These are phyloP conservation scores for Melaleuca quinquenervia DNA, from an alignment of 345 rosid species.

Conservation along the genomic window DNA sequence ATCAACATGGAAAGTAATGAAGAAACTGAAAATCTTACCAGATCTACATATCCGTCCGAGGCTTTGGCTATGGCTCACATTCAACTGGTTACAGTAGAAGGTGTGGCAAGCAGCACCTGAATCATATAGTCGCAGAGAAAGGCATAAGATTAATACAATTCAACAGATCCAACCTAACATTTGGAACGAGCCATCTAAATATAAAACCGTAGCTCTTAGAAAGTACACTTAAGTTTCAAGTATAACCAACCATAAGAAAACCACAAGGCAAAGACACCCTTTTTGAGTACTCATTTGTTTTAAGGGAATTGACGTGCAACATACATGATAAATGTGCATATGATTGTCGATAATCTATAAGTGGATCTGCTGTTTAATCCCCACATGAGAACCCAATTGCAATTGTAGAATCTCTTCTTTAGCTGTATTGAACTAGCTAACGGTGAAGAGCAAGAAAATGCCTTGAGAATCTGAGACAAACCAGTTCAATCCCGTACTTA, in stretches of 20 bases:
- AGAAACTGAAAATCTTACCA: conserved; percentile 33
- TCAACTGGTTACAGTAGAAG: conserved; percentile 61
- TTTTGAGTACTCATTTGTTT: not conserved
- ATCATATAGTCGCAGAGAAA: not conserved
- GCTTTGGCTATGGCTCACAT: conserved; percentile 82
- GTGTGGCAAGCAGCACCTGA: conserved; percentile 84
- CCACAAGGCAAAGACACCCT: not conserved
- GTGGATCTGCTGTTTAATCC: not conserved
- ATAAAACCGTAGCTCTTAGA: not conserved
- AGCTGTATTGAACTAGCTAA: not conserved
- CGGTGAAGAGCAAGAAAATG: not conserved
- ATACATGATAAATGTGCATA: not conserved
- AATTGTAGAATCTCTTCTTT: not conserved
- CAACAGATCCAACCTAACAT: not conserved
- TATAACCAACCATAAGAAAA: not conserved
- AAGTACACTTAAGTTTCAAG: not conserved
- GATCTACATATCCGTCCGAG: conserved; percentile 79
- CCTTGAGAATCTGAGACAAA: not conserved
- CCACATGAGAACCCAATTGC: not conserved
- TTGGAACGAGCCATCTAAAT: not conserved
- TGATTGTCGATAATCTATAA: not conserved
- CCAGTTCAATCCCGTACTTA: conserved; percentile 67
- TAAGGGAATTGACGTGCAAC: not conserved
- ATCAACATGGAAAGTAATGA: not conserved
- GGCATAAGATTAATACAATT: not conserved